These are phyloP conservation scores for Eucalyptus microcorys DNA, from an alignment of 345 rosid species.

Conservation along the genomic window DNA sequence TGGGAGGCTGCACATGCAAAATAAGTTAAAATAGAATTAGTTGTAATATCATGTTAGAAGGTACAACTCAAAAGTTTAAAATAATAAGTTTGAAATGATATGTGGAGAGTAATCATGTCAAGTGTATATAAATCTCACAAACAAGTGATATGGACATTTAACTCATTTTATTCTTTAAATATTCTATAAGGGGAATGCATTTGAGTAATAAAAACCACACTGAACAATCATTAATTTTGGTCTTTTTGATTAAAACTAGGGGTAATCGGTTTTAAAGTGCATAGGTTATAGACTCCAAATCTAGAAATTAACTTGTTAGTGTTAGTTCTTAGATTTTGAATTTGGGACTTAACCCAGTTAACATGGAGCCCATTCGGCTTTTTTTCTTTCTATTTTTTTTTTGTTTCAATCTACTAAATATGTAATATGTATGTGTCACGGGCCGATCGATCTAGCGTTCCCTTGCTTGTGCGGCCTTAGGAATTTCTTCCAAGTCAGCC, in stretches of 20 bases:
- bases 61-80: neutral
- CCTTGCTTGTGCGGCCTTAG: fast-evolving
- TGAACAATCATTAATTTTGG: neutral
- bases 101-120: fast-evolving
- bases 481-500: no score
- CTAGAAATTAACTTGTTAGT: fast-evolving
- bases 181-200: fast-evolving
- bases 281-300: neutral
- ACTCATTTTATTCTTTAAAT: fast-evolving
- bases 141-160: fast-evolving
- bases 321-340: fast-evolving
- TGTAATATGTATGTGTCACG: neutral
- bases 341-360: fast-evolving
- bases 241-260: neutral
- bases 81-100: neutral
- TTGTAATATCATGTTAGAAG: neutral
- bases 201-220: neutral
- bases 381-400: neutral
- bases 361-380: fast-evolving
- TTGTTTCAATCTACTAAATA: neutral
- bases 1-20: neutral
- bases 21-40: neutral
- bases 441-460: no score
- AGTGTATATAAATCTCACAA: neutral
- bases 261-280: fast-evolving